phyloP scores from a whole-genome alignment of 1,139 yeast species.

The Meyerozyma athensensis region DNA sequence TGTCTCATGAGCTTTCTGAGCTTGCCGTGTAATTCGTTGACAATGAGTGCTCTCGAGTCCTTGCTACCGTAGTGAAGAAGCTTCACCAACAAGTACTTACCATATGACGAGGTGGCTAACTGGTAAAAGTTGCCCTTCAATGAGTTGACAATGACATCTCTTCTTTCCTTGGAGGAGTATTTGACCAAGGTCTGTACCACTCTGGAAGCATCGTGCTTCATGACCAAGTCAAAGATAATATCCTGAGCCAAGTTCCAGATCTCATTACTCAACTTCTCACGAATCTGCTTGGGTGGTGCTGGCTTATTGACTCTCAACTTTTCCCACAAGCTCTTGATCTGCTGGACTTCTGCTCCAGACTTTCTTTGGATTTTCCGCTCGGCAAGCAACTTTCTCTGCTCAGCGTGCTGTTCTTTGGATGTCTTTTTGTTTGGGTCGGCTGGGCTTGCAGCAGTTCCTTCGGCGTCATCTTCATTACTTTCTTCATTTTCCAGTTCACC shows the following conservation, averaged over 20 bases:
- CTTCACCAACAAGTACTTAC: constrained; percentile 86
- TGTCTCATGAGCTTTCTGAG: constrained; percentile 92
- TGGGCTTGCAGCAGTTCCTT: constrained; percentile 10
- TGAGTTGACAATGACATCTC: constrained; percentile 64
- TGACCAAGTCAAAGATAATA: constrained; percentile 74
- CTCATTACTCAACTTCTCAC: constrained; percentile 77
- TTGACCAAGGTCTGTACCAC: constrained; percentile 92
- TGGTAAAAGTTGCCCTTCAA: constrained; percentile 75
- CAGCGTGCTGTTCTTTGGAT: constrained; percentile 72
- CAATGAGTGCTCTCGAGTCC: constrained; percentile 66
- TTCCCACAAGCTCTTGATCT: constrained; percentile 89
- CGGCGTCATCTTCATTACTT: constrained; percentile 13
- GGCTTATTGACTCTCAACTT: constrained; percentile 81
- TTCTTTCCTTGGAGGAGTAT: constrained; percentile 74
- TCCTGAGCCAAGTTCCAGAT: constrained; percentile 81
- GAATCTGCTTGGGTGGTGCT: constrained; percentile 70
- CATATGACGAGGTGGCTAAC: constrained; percentile 88
- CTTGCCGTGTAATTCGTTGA: constrained; percentile 85
- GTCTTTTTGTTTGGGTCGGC: constrained; percentile 44
- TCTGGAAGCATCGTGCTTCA: constrained; percentile 96
- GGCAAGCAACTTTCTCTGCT: constrained; percentile 70
- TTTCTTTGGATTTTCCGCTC: constrained; percentile 87
- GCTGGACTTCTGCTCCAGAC: constrained; percentile 79
- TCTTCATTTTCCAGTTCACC: constrained; percentile 17
- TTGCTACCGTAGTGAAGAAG: constrained; percentile 88